These are phyloP conservation scores for Aspergillus uvarum DNA, from an alignment of 2,329 filamentous ascomycete genomes.

Conservation along the genomic window DNA sequence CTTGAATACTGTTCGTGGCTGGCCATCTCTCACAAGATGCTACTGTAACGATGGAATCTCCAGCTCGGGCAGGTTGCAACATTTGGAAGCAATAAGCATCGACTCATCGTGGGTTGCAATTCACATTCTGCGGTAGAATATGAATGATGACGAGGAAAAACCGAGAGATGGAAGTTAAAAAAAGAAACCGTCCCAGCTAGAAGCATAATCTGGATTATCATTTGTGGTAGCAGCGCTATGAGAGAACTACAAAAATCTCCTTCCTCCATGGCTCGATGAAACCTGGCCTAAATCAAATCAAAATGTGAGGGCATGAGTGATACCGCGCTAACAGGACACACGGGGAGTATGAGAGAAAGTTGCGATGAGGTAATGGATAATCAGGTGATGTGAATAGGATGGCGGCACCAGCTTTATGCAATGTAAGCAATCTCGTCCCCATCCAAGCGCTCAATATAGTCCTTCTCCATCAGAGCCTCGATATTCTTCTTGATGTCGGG, in stretches of 20 bases:
- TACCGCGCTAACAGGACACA: background rate
- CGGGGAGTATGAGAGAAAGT: background rate
- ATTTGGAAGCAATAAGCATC: background rate
- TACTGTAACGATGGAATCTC: background rate
- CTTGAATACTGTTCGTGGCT: background rate
- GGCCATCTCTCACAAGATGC: background rate
- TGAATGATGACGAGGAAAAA: background rate
- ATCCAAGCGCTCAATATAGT: conserved; percentile 93
- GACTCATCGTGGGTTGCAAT: background rate
- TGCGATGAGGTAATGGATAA: conserved; percentile 3
- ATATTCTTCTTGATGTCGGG: conserved; percentile 99
- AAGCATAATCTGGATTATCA: conserved; percentile 2
- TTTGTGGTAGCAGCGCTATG: conserved; percentile 8
- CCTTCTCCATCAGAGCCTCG: conserved; percentile 96
- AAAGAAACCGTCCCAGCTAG: background rate
- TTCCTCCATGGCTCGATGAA: conserved; percentile 7
- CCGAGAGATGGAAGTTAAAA: background rate
- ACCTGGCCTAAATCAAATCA: conserved; percentile 3
- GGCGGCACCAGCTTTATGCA: conserved; percentile 56
- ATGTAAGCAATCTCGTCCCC: conserved; percentile 94
- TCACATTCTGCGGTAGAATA: background rate
- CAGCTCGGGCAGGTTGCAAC: background rate
- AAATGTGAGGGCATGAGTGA: background rate
- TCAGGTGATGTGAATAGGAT: conserved; percentile 7
- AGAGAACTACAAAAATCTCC: background rate